A percentile compares a stretch with the other conserved stretches of the same genome.
phyloP scores from a whole-genome alignment of 495 filamentous ascomycete species.

The Penicillium psychrofluorescens region DNA sequence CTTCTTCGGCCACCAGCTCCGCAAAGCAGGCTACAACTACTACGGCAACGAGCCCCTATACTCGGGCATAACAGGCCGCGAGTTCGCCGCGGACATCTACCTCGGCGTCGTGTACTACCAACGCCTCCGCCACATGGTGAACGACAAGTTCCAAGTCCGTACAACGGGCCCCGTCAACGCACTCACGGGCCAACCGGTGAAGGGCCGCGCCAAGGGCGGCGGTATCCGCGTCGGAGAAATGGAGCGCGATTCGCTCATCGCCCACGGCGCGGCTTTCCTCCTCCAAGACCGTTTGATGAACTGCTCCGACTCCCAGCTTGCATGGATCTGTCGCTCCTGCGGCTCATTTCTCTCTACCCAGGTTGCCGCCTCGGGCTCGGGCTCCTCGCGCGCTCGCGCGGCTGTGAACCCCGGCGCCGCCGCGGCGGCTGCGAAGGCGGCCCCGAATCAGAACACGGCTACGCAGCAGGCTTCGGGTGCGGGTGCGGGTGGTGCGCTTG shows the following conservation, averaged over 20 bases:
- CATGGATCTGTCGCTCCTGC: constrained; percentile 83
- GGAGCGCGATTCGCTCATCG: constrained; percentile 91
- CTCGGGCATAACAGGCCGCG: constrained; percentile 88
- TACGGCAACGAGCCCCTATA: constrained; percentile 98
- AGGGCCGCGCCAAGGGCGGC: constrained; percentile 89
- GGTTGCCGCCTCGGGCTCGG: constrained; percentile 50
- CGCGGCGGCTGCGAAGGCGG: constrained; percentile 27
- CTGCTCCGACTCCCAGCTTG: constrained; percentile 82
- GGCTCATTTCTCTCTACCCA: constrained; percentile 83
- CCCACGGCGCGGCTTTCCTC: constrained; percentile 90
- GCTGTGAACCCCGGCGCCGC: constrained; percentile 22
- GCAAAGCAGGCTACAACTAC: constrained; percentile 93
- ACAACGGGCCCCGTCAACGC: constrained; percentile 86
- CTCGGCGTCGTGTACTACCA: constrained; percentile 97
- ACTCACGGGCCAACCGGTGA: constrained; percentile 92
- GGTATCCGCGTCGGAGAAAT: constrained; percentile 99
- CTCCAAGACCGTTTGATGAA: constrained; percentile 94
- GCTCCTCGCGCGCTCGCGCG: constrained; percentile 17
- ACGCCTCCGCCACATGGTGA: constrained; percentile 96
- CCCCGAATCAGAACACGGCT: constrained; percentile 19
- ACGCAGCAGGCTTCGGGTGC: neutral
- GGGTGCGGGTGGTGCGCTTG: constrained; percentile 13
- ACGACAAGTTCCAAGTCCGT: constrained; percentile 98
- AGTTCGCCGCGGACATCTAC: constrained; percentile 92
- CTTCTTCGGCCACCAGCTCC: constrained; percentile 92